These are phyloP conservation scores for Strombidium stylifer DNA, from an alignment of 73 alveolate species.

Conservation along the genomic window DNA sequence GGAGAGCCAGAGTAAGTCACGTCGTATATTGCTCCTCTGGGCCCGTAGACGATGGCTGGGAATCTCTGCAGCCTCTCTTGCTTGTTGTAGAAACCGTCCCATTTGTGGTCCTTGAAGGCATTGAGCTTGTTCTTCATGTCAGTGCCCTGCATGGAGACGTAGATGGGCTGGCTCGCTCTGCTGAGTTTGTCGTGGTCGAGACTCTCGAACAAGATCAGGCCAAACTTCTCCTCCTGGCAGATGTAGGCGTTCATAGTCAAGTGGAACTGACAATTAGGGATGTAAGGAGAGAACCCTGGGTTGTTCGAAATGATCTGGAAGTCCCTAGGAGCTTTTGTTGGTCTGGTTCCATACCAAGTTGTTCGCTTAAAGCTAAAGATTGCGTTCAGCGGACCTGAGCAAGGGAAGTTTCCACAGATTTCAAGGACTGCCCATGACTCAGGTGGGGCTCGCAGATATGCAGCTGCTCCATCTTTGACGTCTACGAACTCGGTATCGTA, in stretches of 20 bases:
- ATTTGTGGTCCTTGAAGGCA: conserved; percentile 15
- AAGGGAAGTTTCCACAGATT: conserved; percentile 37
- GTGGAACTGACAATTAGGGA: background rate
- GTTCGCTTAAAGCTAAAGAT: background rate
- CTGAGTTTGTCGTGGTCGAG: background rate
- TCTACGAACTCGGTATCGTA: background rate
- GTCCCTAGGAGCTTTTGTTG: background rate
- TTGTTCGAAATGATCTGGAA: background rate
- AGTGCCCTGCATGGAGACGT: background rate
- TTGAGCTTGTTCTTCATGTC: background rate
- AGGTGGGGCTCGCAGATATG: background rate
- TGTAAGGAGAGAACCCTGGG: background rate
- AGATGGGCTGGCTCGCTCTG: background rate
- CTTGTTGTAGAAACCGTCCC: conserved; percentile 35
- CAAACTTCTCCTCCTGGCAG: background rate
- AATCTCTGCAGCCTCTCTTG: conserved; percentile 1
- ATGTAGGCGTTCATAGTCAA: background rate
- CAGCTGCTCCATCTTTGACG: background rate
- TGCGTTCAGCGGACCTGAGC: conserved; percentile 28
- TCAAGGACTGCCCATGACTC: conserved; percentile 1
- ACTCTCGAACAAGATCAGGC: background rate
- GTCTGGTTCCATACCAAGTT: background rate
- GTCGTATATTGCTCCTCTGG: background rate
- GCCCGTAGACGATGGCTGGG: conserved; percentile 7
- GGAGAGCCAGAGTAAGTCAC: background rate